Percentiles rank a stretch among this genome's conserved stretches.
These are phyloP conservation scores for Populus hybrid DNA, from an alignment of 441 rosid genomes.

Conservation along the genomic window DNA sequence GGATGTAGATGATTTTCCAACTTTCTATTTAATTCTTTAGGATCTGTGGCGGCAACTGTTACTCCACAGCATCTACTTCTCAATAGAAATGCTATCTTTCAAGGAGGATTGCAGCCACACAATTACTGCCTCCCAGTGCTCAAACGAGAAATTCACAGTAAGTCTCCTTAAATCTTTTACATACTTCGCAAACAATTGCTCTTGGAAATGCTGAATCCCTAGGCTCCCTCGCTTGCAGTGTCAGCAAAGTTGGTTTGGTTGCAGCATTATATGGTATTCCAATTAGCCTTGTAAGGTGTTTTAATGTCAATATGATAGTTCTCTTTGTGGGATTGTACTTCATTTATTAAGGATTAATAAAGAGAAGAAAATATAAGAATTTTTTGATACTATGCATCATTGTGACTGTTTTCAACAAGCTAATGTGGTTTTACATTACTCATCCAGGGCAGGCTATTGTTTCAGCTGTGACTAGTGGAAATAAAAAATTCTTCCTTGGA, in stretches of 20 bases:
- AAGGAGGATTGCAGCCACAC: conserved; percentile 91
- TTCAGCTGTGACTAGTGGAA: conserved; percentile 91
- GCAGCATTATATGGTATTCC: neutral
- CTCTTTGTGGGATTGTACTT: neutral
- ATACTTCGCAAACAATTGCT: neutral
- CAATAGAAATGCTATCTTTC: conserved; percentile 74
- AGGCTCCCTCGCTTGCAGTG: neutral
- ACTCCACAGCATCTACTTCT: conserved; percentile 94
- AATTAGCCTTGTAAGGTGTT: neutral
- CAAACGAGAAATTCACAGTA: conserved; percentile 86
- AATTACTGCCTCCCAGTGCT: conserved; percentile 93
- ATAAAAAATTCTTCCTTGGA: conserved; percentile 81
- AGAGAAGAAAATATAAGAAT: neutral
- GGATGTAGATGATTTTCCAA: neutral
- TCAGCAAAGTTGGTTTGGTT: neutral
- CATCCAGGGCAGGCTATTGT: conserved; percentile 76
- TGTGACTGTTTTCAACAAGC: neutral
- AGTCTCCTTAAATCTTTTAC: conserved; percentile 15
- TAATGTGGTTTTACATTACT: conserved; percentile 4
- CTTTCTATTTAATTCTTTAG: conserved; percentile 32
- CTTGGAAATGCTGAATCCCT: neutral
- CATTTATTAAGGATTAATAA: neutral
- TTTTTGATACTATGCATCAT: neutral
- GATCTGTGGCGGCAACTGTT: conserved; percentile 82
- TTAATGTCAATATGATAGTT: neutral